Percentiles rank a stretch among this genome's conserved stretches.
Evolutionary conservation across 257 asterid species (phyloP).

Genomic region (Forsythia suspensa): DNA sequence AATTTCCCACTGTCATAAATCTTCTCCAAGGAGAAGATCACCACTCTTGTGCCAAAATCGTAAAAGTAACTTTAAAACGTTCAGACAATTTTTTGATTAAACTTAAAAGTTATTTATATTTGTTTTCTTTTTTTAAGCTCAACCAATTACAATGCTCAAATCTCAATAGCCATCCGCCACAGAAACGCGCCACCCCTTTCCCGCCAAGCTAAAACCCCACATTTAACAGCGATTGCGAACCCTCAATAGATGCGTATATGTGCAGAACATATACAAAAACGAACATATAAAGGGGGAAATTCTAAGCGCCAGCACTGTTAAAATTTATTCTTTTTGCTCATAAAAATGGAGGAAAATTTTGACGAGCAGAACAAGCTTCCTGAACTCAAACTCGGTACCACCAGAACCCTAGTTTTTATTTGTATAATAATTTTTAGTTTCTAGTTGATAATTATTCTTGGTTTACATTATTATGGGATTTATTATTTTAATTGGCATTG

Average conservation of each 20-base stretch:
- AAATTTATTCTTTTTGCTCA: neutral
- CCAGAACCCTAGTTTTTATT: conserved; percentile 26
- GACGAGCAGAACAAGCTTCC: conserved; percentile 83
- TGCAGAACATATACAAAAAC: too few species aligned
- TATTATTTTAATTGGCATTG: conserved; percentile 15
- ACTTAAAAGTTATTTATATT: too few species aligned
- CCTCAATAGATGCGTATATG: neutral
- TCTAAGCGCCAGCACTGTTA: neutral
- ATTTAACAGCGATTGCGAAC: neutral
- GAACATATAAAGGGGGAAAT: neutral
- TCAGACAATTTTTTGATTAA: too few species aligned
- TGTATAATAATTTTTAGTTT: neutral
- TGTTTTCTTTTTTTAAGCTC: too few species aligned
- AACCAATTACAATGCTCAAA: too few species aligned
- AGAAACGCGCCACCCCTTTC: neutral
- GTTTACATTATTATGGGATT: conserved; percentile 4
- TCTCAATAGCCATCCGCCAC: neutral
- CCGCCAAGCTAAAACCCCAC: neutral
- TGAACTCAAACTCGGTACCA: conserved; percentile 78
- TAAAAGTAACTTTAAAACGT: too few species aligned
- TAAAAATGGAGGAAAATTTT: conserved; percentile 48
- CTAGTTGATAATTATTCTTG: neutral
- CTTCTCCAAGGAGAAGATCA: too few species aligned
- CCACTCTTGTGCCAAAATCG: too few species aligned
- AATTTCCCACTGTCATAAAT: too few species aligned